These are phyloP conservation scores for Tylopilus intermedius DNA, from an alignment of 768 basidiomycete species.

Conservation along the genomic window DNA sequence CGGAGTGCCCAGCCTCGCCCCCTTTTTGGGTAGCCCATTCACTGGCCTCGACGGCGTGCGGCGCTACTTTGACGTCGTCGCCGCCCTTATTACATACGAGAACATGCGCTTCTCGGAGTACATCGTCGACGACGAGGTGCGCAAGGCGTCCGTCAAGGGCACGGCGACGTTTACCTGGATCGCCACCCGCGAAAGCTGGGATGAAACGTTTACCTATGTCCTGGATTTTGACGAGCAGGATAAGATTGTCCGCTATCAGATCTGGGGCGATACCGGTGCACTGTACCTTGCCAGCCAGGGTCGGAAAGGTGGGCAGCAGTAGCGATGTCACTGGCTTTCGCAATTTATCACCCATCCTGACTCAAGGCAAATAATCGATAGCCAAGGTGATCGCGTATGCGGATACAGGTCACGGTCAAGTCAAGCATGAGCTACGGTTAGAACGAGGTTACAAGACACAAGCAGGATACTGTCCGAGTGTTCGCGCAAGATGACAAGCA, in stretches of 20 bases:
- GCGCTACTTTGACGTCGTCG: constrained; percentile 48
- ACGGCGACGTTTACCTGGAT: constrained; percentile 53
- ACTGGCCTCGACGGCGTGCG: constrained; percentile 39
- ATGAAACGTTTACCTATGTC: constrained; percentile 56
- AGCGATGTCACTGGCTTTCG: background rate
- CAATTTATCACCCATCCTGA: background rate
- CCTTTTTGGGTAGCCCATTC: constrained; percentile 56
- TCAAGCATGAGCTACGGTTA: constrained; percentile 2
- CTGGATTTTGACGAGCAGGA: constrained; percentile 55
- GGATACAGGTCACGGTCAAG: constrained; percentile 9
- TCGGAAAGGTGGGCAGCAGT: constrained; percentile 7
- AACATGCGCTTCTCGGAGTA: constrained; percentile 52
- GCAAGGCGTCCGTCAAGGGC: constrained; percentile 54
- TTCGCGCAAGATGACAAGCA: background rate
- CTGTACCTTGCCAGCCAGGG: constrained; percentile 56
- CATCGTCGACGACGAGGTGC: constrained; percentile 45
- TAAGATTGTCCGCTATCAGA: constrained; percentile 56
- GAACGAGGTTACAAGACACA: background rate
- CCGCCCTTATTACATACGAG: constrained; percentile 44
- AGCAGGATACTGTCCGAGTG: constrained; percentile 8
- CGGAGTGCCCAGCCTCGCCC: constrained; percentile 48
- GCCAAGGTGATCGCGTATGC: background rate
- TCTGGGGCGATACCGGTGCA: constrained; percentile 67
- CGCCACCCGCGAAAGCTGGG: constrained; percentile 50
- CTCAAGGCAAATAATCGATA: background rate